Evolutionary conservation across 2,329 filamentous ascomycete genomes (phyloP).

Genomic region (Colletotrichum sp.): DNA sequence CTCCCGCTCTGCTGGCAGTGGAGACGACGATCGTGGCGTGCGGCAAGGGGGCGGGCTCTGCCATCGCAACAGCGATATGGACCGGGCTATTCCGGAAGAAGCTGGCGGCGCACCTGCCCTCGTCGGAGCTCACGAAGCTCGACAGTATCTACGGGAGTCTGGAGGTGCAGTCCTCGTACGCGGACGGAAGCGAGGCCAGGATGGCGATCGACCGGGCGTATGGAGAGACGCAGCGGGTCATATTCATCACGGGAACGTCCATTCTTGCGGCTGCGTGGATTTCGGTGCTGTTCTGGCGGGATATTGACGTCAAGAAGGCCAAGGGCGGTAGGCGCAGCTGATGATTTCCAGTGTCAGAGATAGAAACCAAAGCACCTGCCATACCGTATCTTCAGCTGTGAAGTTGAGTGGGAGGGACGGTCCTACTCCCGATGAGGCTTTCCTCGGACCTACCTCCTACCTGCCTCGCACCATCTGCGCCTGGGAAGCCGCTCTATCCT

Average conservation of each 20-base stretch:
- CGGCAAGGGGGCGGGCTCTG: conserved; percentile 34
- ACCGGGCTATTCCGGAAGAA: conserved; percentile 36
- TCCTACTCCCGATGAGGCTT: background rate
- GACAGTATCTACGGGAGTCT: conserved; percentile 48
- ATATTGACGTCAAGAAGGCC: conserved; percentile 29
- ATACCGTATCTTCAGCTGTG: background rate
- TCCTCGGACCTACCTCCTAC: background rate
- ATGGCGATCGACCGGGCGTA: conserved; percentile 40
- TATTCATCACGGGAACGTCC: conserved; percentile 37
- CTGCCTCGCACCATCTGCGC: background rate
- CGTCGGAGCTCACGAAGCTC: conserved; percentile 28
- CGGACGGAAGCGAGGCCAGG: conserved; percentile 42
- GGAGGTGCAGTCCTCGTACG: conserved; percentile 40
- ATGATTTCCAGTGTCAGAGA: background rate
- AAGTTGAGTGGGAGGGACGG: background rate
- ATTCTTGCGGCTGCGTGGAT: conserved; percentile 31
- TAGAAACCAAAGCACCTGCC: background rate
- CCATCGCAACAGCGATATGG: conserved; percentile 37
- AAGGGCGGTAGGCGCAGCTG: background rate
- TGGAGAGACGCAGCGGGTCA: conserved; percentile 47
- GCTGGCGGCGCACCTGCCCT: background rate
- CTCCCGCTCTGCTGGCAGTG: conserved; percentile 28
- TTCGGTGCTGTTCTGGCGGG: conserved; percentile 33
- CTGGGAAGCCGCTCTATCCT: background rate
- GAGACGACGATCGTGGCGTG: conserved; percentile 30